Base-by-base conservation (phyloP, 2,329 filamentous ascomycete species). In the Eutypella sp. region DNA sequence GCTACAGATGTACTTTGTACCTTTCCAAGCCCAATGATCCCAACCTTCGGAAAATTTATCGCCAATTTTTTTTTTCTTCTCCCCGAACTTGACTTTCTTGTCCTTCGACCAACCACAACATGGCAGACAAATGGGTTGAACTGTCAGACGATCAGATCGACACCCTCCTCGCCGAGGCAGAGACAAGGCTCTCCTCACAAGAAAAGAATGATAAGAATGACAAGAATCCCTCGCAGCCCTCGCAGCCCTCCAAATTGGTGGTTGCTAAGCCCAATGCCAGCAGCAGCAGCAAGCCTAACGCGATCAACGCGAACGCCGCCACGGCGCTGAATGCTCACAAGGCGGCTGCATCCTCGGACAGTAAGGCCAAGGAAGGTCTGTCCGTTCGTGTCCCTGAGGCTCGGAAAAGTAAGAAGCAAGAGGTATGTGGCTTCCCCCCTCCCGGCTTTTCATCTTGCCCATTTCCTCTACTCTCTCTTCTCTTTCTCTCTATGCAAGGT, bases 71-170 rank as follows among this genome's bases (percentile, higher is more conserved):
- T 13, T 42, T 9, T 16, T 19, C 40, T n/a, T 18, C 2, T 9
- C 9, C 33, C 19, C 24, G 11, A 16, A 41, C 15, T 23, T 33
- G 11, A 18, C 25, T 29, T 24, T 20, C 44, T n/a, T n/a, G n/a
- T n/a, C 41, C 4, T 25, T 50, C 39, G 45, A 47, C 50, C 52
- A 42, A 11, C 46, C 50, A 50, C 36, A 16, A 39, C 47, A 62
- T 63, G 54, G 59, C 50, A 40, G 56, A 59, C 42, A 47, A 49
- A 39, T 55, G 59, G 36, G 68, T 73, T 43, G 72, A 75, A 44
- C 66, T 85, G 50, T 79, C 75, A 31, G 81, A 86, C 60, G 75
- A 80, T 53, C 77, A 85, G 59, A 77, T 87, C 42, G 75, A 81
- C 44, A 68, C 77, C 59, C 70, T 88, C 46, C 73, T 88, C 42